Evolutionary conservation across 192 early-diverging fungal species (phyloP), one percentile per base, ranked within the genome.

Genomic region (Coemansia aciculifera): DNA sequence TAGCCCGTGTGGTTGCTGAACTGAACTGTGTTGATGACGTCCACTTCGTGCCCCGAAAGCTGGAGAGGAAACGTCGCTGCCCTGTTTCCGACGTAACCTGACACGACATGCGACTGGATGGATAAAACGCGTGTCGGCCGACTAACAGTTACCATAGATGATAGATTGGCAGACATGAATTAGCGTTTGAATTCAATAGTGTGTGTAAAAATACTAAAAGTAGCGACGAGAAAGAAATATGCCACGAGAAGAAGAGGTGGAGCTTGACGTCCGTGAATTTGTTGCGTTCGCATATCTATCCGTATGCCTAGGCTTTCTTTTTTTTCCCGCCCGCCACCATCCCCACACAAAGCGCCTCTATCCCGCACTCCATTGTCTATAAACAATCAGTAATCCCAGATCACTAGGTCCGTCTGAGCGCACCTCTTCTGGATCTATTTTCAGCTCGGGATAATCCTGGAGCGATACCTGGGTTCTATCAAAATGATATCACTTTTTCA

Each of bases 1-100:
- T 94, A 97, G 4, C 92, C 93, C 8, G 90, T 93, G 79, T 98
- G 96, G 77, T 98, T 98, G 59, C 93, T 94, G 71, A 98, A 91
- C 73, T 93, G 93, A 24, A 98, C 94, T 1, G 95, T 93, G 85
- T 95, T 95, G 51, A 96, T 79, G 2, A 93, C 90, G 71, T 96
- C 94, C 15, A 98, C 96, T 64, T 98, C 92, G 75, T 88, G 94
- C 17, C 93, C 94, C 0, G 95, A 85, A 1, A 92, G 79, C 78
- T 98, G 94, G 15, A 98, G 86, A 0, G 96, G 94, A 68, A 98
- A 95, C 6, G 93, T 93, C 0, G 94, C 92, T 9, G 94, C 91
- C 68, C 94, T 93, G 87, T 98, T 96, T 21, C 94, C 87, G 0
- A 90, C 86, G 48, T 86, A 85, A 60, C 89, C 87, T 31, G 86